Evolutionary conservation across 2,329 filamentous ascomycete genomes (phyloP).

Genomic region (Xylaria sp.): DNA sequence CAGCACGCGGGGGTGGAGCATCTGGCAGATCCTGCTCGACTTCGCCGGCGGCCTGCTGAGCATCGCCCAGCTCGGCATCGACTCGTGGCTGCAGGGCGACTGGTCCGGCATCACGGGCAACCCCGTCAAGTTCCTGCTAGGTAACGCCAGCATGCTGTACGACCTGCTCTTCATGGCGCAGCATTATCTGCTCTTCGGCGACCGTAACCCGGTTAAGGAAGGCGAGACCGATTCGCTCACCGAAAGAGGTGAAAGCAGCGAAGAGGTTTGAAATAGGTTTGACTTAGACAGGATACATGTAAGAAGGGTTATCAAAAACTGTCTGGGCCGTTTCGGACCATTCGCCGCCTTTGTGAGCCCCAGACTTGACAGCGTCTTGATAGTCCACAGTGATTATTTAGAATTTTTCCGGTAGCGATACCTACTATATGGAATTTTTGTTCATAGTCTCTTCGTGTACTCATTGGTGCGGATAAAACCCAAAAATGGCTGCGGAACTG

Average conservation of each 20-base stretch:
- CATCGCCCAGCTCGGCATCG: conserved; percentile 78
- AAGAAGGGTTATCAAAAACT: not conserved
- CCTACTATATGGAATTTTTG: no score
- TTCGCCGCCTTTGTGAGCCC: no score
- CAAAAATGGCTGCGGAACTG: no score
- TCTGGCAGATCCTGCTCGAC: conserved; percentile 81
- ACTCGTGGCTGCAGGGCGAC: conserved; percentile 81
- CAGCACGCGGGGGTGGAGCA: conserved; percentile 88
- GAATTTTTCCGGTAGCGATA: no score
- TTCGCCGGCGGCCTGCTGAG: conserved; percentile 80
- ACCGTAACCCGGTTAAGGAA: conserved; percentile 31
- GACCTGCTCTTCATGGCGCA: conserved; percentile 85
- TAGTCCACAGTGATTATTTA: no score
- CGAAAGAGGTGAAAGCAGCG: no score
- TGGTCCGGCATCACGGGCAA: conserved; percentile 93
- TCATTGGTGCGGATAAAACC: no score
- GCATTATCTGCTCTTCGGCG: conserved; percentile 79
- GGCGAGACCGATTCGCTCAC: conserved; percentile 44
- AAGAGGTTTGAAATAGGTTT: conserved; percentile 35
- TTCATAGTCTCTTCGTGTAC: no score
- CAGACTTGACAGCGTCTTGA: no score
- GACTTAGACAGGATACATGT: conserved; percentile 28
- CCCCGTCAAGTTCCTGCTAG: conserved; percentile 84
- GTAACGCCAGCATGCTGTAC: conserved; percentile 84
- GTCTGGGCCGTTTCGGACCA: no score